These are phyloP conservation scores for Starmerella kuoi DNA, from an alignment of 805 yeast species.

Conservation along the genomic window DNA sequence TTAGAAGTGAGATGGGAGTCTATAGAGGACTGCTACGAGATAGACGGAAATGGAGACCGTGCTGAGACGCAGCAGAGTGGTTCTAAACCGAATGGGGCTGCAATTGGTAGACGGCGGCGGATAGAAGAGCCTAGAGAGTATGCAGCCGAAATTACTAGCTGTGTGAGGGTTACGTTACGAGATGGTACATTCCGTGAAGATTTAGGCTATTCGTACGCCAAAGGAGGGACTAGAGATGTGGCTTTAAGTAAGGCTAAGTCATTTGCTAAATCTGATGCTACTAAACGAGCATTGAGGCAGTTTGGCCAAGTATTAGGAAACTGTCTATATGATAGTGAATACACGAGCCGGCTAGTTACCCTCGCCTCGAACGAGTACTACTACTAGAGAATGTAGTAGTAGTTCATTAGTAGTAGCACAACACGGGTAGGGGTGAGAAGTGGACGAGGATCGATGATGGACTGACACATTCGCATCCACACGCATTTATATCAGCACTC, in stretches of 20 bases:
- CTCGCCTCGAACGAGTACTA: conserved; percentile 1
- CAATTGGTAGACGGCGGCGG: background rate
- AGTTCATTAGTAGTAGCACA: too few species aligned
- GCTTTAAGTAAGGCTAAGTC: conserved; percentile 74
- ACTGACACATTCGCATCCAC: background rate
- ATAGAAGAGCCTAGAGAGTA: background rate
- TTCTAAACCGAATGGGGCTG: too few species aligned
- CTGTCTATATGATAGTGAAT: conserved; percentile 30
- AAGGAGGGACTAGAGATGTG: conserved; percentile 39
- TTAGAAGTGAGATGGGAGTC: background rate
- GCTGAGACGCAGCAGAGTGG: too few species aligned
- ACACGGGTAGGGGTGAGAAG: too few species aligned
- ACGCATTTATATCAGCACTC: too few species aligned
- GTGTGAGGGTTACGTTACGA: conserved; percentile 54
- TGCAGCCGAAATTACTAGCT: conserved; percentile 6
- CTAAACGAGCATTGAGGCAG: conserved; percentile 64
- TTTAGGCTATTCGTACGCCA: conserved; percentile 64
- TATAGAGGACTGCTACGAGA: background rate
- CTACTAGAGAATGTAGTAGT: too few species aligned
- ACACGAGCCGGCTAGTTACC: conserved; percentile 9
- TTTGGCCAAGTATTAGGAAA: conserved; percentile 66
- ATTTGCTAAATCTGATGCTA: conserved; percentile 56
- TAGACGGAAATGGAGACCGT: background rate
- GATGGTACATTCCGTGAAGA: conserved; percentile 79
- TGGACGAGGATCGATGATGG: background rate